Conservation (phyloP, 371 early-diverging fungal genomes). For the Smittium culicis region DNA sequence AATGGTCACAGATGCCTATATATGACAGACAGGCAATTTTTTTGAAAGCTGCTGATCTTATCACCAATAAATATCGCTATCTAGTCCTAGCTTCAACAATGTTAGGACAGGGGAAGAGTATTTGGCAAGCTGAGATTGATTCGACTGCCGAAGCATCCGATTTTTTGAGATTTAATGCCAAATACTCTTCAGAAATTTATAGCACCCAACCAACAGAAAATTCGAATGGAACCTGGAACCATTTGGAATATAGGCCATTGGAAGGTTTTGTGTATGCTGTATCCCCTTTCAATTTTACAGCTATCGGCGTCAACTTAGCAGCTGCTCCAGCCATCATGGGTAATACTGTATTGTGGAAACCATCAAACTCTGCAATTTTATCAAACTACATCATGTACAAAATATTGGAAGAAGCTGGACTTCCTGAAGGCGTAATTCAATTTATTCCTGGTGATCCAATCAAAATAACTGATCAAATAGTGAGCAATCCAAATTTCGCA, state of each 20-base stretch:
- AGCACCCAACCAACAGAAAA: constrained; percentile 84
- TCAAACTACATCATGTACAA: constrained; percentile 85
- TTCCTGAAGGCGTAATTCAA: constrained; percentile 94
- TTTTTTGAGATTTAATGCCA: constrained; percentile 91
- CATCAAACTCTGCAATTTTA: constrained; percentile 70
- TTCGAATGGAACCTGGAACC: constrained; percentile 82
- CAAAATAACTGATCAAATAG: constrained; percentile 51
- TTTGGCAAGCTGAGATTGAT: constrained; percentile 98
- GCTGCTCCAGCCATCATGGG: constrained; percentile 94
- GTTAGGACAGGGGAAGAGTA: constrained; percentile 97
- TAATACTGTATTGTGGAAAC: constrained; percentile 96
- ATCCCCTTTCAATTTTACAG: constrained; percentile 98
- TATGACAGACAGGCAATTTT: constrained; percentile 91
- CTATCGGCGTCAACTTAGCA: constrained; percentile 92
- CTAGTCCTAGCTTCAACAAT: constrained; percentile 93
- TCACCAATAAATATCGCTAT: constrained; percentile 81
- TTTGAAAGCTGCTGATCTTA: constrained; percentile 91
- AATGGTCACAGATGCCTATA: constrained; percentile 90
- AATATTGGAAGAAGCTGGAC: constrained; percentile 86
- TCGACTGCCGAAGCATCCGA: constrained; percentile 85
- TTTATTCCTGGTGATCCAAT: constrained; percentile 87
- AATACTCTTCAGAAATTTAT: constrained; percentile 89
- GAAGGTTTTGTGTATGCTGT: constrained; percentile 95
- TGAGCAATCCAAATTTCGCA: constrained; percentile 77
- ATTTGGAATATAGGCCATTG: constrained; percentile 86